Percentiles rank a stretch among this genome's conserved stretches.
These are phyloP conservation scores for Blastobotrys capitulatus DNA, from an alignment of 1,139 yeast species.

Conservation along the genomic window DNA sequence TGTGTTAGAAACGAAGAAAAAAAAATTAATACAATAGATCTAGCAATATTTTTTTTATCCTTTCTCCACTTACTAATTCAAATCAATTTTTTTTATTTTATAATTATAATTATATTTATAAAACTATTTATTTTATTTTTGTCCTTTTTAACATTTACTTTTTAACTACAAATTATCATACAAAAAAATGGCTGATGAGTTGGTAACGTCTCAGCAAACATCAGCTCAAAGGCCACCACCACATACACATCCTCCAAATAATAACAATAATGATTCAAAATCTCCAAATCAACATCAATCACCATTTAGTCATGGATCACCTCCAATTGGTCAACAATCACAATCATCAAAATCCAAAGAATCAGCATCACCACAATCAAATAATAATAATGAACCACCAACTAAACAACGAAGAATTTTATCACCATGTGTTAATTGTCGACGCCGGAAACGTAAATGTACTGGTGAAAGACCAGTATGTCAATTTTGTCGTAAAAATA, in stretches of 20 bases:
- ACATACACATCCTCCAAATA: neutral
- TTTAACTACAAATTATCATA: neutral
- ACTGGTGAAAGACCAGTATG: slow-evolving; percentile 15
- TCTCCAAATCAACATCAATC: neutral
- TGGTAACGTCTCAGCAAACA: neutral
- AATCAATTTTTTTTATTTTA: no score
- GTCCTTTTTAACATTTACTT: no score
- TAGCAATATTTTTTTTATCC: no score
- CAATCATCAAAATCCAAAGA: neutral
- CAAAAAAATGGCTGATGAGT: neutral
- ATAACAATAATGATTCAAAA: neutral
- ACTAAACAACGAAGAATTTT: slow-evolving; percentile 2
- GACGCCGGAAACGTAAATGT: slow-evolving; percentile 16
- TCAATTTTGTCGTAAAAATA: slow-evolving; percentile 9
- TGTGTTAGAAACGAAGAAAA: no score
- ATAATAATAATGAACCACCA: neutral
- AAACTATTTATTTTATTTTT: no score
- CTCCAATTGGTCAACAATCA: neutral
- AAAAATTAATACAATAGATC: no score
- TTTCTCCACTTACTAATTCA: no score
- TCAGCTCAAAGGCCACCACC: neutral
- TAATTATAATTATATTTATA: no score
- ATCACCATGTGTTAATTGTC: slow-evolving; percentile 12
- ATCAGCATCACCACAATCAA: neutral
- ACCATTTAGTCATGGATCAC: neutral